Conservation (phyloP, 768 basidiomycete genomes). For the Suillus variegatus region DNA sequence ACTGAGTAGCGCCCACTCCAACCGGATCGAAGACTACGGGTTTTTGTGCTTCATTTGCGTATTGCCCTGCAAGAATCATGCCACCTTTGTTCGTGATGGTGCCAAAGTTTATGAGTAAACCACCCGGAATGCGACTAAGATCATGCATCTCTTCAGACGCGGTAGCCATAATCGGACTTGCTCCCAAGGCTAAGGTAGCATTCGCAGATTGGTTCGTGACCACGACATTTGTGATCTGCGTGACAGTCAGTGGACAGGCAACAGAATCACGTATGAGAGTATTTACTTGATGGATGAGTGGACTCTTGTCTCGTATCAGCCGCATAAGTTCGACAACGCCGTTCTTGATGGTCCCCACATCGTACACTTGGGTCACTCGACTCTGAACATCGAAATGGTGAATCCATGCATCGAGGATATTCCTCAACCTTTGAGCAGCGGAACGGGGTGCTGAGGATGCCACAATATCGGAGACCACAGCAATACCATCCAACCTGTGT, state of each 20-base stretch:
- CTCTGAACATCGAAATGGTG: neutral
- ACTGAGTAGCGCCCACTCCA: conserved; percentile 81
- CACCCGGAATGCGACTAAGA: conserved; percentile 62
- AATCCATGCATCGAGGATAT: conserved; percentile 37
- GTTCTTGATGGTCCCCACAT: conserved; percentile 39
- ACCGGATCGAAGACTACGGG: conserved; percentile 92
- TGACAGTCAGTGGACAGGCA: conserved; percentile 5
- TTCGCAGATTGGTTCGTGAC: conserved; percentile 91
- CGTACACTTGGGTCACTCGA: conserved; percentile 18
- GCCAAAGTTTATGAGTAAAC: conserved; percentile 86
- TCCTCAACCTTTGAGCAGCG: conserved; percentile 48
- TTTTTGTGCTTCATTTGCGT: conserved; percentile 68
- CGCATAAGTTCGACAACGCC: conserved; percentile 51
- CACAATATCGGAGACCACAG: conserved; percentile 87
- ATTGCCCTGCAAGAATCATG: conserved; percentile 73
- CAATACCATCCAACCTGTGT: conserved; percentile 74
- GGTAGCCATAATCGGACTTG: conserved; percentile 94
- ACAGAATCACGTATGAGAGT: neutral
- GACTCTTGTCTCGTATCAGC: conserved; percentile 52
- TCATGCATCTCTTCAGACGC: conserved; percentile 82
- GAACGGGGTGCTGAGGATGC: conserved; percentile 56
- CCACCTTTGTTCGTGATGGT: conserved; percentile 70
- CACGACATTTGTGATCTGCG: conserved; percentile 86
- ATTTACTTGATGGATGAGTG: conserved; percentile 79
- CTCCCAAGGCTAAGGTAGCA: conserved; percentile 82